Evolutionary conservation across 176 grass and related monocot genomes (phyloP).

Genomic region (Carex kokanica): DNA sequence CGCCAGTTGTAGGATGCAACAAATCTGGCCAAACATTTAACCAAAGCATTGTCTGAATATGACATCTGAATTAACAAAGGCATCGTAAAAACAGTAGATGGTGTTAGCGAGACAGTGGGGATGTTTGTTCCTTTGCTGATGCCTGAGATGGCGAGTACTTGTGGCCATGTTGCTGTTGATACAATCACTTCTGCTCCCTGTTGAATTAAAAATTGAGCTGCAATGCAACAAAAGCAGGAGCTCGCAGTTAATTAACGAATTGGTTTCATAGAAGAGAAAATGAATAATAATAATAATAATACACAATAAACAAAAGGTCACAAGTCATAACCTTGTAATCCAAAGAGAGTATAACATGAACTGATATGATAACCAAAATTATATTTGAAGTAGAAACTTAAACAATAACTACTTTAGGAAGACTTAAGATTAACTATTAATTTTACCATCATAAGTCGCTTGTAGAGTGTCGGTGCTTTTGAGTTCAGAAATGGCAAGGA

Average conservation of each 20-base stretch:
- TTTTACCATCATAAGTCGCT: background rate
- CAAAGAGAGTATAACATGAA: background rate
- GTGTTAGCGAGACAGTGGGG: conserved; percentile 14
- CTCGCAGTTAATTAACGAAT: background rate
- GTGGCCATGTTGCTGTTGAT: conserved; percentile 28
- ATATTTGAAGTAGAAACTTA: too few species aligned
- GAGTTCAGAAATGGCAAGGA: background rate
- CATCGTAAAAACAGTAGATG: background rate
- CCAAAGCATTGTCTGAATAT: background rate
- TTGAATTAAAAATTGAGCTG: conserved; percentile 24
- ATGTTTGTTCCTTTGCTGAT: background rate
- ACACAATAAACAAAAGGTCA: too few species aligned
- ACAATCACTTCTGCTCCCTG: conserved; percentile 33
- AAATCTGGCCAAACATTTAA: conserved; percentile 24
- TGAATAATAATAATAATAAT: too few species aligned
- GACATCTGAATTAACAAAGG: conserved; percentile 32
- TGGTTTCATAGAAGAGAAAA: too few species aligned
- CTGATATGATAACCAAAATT: background rate
- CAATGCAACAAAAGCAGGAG: background rate
- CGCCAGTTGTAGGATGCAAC: conserved; percentile 34
- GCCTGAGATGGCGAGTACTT: conserved; percentile 9
- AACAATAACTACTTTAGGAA: background rate
- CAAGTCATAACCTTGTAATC: background rate
- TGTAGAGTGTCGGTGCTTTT: background rate
- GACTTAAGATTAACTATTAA: background rate